Conservation (phyloP, 2,329 filamentous ascomycete genomes). For the Diaporthe batatas region DNA sequence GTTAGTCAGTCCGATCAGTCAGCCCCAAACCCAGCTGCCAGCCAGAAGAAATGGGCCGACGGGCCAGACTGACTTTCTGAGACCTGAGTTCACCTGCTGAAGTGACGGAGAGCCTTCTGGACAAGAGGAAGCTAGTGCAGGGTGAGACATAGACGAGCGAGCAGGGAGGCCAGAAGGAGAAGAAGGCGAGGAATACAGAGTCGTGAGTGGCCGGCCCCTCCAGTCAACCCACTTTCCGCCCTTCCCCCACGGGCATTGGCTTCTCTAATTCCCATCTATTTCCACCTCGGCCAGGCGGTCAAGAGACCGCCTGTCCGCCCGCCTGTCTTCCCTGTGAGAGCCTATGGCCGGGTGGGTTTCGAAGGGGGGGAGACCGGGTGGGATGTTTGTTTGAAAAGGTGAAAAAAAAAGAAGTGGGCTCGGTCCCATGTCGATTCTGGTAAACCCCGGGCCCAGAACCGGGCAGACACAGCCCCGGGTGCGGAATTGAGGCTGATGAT, state of each 20-base stretch:
- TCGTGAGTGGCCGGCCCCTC: slow-evolving; percentile 24
- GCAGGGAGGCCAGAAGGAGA: no score
- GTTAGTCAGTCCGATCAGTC: background rate
- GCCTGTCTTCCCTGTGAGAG: slow-evolving; percentile 16
- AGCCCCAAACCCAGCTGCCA: background rate
- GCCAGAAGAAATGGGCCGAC: background rate
- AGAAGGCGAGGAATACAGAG: background rate
- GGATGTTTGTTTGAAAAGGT: slow-evolving; percentile 10
- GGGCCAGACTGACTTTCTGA: background rate
- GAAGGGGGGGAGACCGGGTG: slow-evolving; percentile 14
- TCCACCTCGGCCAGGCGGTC: slow-evolving; percentile 31
- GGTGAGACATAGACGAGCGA: slow-evolving; percentile 21
- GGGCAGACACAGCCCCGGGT: background rate
- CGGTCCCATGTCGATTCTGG: background rate
- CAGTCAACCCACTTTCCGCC: slow-evolving; percentile 26
- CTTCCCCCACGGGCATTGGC: slow-evolving; percentile 18
- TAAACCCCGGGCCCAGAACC: background rate
- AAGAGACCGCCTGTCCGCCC: slow-evolving; percentile 37
- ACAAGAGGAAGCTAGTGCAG: slow-evolving; percentile 15
- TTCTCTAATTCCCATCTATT: slow-evolving; percentile 22
- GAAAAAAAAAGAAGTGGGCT: slow-evolving; percentile 31
- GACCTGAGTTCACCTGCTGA: background rate
- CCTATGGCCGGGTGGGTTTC: slow-evolving; percentile 7
- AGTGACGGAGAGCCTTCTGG: background rate
- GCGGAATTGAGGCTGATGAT: slow-evolving; percentile 36